Conservation (phyloP, 2,329 filamentous ascomycete species). For the Colletotrichum graminicola region DNA sequence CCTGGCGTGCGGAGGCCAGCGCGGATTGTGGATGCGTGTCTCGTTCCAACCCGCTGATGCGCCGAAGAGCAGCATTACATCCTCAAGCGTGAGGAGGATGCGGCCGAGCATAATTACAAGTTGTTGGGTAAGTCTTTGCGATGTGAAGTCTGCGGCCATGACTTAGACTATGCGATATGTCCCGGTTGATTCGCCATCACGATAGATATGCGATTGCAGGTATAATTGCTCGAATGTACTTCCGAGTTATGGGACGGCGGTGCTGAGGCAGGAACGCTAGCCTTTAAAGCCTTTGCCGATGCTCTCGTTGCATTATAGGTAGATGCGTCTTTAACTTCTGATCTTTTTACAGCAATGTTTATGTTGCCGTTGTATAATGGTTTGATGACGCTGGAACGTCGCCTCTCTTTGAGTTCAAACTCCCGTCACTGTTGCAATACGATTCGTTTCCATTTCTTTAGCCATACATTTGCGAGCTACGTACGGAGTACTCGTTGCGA, state of each 20-base stretch:
- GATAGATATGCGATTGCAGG: not conserved
- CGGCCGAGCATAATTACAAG: conserved; percentile 50
- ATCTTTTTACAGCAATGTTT: not conserved
- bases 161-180: not conserved
- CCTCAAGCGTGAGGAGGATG: conserved; percentile 56
- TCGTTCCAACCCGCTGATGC: conserved; percentile 55
- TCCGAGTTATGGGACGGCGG: not conserved
- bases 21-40: conserved; percentile 58
- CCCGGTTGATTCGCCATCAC: not conserved
- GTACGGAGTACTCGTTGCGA: not conserved
- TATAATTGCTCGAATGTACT: not conserved
- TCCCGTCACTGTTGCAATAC: not conserved
- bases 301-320: not conserved
- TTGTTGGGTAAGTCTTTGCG: not conserved
- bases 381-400: not conserved
- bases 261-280: not conserved
- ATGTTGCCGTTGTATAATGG: not conserved
- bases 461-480: not conserved
- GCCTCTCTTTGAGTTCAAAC: conserved; percentile 1
- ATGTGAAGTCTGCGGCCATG: not conserved
- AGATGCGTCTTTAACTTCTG: not conserved
- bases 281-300: conserved; percentile 5
- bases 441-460: not conserved
- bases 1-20: conserved; percentile 61
- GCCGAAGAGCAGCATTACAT: conserved; percentile 53